Evolutionary conservation across 2,329 filamentous ascomycete genomes (phyloP), one percentile per base, ranked within the genome.

Genomic region (Paecilomyces niveus): DNA sequence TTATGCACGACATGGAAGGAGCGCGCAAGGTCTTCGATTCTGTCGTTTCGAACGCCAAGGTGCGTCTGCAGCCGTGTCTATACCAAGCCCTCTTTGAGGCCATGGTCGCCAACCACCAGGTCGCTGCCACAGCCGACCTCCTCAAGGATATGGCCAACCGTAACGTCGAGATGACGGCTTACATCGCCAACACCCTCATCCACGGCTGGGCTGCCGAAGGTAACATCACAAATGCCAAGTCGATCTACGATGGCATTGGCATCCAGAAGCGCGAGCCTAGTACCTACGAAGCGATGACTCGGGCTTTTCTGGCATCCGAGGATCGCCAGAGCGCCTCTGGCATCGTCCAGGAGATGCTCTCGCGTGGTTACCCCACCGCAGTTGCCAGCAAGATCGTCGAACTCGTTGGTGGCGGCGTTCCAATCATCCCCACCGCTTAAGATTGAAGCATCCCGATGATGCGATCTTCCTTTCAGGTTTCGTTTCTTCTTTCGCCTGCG

Each of bases 231-330:
- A 92, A 91, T 74, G 90, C 92, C 18, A 85, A 87, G 69, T 78
- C 83, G 24, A 86, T 97, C 61, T 99, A 96, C 71, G 83, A 89
- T 59, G 81, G 83, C n/a, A 87, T 99, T 3, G 84, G 87, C 8
- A 83, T 85, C 29, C 83, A 86, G 57, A 92, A 88, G 77, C 87
- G 94, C 58, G 94, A 99, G 79, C 94, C 94, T 3, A 97, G 92
- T 80, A 99, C 94, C 3, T 99, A 99, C 74, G 94, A 99, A 78
- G 92, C 93, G 49, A 99, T 99, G 94, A 96, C 92, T 4, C 85
- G 94, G 53, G 94, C 94, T 0, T 97, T 88, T 76, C 84, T 99
- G 57, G 86, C 91, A 10, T 88, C 89, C 3, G 90, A 95, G 70
- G 86, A 95, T 71, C 87, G 90, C 33, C 83, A 86, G 54, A 82